Base-by-base conservation (phyloP, 345 rosid genomes). In the Anastatica hierochuntica region DNA sequence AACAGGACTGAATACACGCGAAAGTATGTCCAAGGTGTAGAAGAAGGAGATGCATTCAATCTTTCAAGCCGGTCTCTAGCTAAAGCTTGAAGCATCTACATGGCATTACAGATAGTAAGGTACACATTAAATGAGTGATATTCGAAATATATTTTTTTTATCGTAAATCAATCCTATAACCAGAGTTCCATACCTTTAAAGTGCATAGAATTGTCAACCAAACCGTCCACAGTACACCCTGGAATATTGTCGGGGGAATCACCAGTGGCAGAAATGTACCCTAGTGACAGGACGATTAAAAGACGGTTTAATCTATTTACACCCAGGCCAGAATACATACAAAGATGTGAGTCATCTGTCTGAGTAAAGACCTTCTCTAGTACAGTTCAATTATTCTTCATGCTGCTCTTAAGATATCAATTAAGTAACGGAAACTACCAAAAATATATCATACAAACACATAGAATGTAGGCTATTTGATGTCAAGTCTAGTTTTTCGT, bases 71-170 rank as follows among this genome's bases (percentile, higher is more conserved):
- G 85, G 73, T 92, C 98, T 74, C 95, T 83, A 51, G 87, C 95
- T 80, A 92, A 73, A 63, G 95, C 95, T 85, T 92, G 98, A 81
- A 88, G 88, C 98, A 88, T 85, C 98, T 85, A 75, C 37, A 41
- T 50, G 36, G 24, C 41, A 67, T 47, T 47, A 43, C 23, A 40
- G n/a, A n/a, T n/a, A n/a, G n/a, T n/a, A n/a, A 53, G 62, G 47
- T 60, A 53, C 19, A 42, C 7, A 60, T 40, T 46, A 60, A 38
- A 21, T n/a, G n/a, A 21, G 24, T 21, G 24, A 2, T 21, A 2
- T 5, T n/a, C n/a, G n/a, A n/a, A n/a, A n/a, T n/a, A n/a, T n/a
- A n/a, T n/a, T n/a, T n/a, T n/a, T n/a, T n/a, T n/a, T n/a, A n/a
- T n/a, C n/a, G n/a, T n/a, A n/a, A n/a, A n/a, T n/a, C n/a, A n/a